Evolutionary conservation across 768 basidiomycete species (phyloP), one percentile per base, ranked within the genome.

Genomic region (Crassisporium funariophilum): DNA sequence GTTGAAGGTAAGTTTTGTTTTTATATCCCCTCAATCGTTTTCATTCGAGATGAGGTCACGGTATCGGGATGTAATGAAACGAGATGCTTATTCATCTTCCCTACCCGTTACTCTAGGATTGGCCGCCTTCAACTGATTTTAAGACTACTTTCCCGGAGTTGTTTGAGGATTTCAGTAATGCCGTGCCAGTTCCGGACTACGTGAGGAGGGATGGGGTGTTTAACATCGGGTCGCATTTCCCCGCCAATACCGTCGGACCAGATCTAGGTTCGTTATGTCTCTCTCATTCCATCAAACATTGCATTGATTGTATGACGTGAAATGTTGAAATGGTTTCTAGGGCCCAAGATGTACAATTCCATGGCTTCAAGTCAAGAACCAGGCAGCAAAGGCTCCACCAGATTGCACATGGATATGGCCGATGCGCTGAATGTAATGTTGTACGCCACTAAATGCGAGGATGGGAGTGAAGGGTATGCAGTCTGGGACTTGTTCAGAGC

Each of bases 271-370:
- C 37, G 79, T 64, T 37, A 29, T 40, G 20, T 45, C 20, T 54
- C 36, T 61, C 50, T 29, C 39, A 55, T 23, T 25, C 12, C 45
- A 15, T 38, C 23, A 31, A 22, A 20, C 23, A 38, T 13, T n/a
- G 34, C 29, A 11, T 21, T 48, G 5, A 20, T 13, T 10, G n/a
- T n/a, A n/a, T n/a, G n/a, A n/a, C n/a, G n/a, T n/a, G 15, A 20
- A 9, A n/a, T 38, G 21, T 35, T 40, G 9, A 37, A 44, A 22
- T 27, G 19, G 15, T 58, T 57, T 56, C 33, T 63, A 84, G 91
- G 92, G 3, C 94, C 94, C 1, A 97, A 95, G 69, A 88, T 95
- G 90, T 97, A 97, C 67, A 94, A 91, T 53, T 90, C 93, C 0
- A 83, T 91, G 70, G 83, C 84, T 8, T 87, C 86, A 3, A 77